Percentiles rank a stretch among this genome's conserved stretches.
These are phyloP conservation scores for Obba rivulosa DNA, from an alignment of 768 basidiomycete species.

Conservation along the genomic window DNA sequence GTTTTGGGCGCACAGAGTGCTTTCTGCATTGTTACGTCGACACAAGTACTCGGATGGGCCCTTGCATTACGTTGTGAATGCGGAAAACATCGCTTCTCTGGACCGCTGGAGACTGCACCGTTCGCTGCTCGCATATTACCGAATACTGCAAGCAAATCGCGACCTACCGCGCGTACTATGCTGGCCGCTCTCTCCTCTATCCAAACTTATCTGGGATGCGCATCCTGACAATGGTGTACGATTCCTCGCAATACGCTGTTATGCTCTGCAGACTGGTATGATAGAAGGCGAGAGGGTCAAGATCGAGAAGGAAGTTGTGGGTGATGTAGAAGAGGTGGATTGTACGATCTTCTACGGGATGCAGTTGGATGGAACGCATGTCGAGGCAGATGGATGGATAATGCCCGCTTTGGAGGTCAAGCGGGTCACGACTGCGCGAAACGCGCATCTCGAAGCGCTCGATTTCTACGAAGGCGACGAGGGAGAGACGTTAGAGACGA, in stretches of 20 bases:
- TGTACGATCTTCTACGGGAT: conserved; percentile 56
- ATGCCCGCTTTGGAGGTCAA: conserved; percentile 65
- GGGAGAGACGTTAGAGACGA: conserved; percentile 24
- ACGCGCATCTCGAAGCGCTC: conserved; percentile 33
- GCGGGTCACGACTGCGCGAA: conserved; percentile 49
- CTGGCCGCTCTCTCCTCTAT: conserved; percentile 52
- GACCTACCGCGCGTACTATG: conserved; percentile 53
- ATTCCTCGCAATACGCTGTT: conserved; percentile 72
- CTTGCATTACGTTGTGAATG: conserved; percentile 35
- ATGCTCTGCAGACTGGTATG: conserved; percentile 73
- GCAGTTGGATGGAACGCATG: conserved; percentile 39
- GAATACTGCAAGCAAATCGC: conserved; percentile 71
- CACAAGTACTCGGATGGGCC: conserved; percentile 47
- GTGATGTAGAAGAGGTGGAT: conserved; percentile 53
- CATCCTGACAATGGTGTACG: conserved; percentile 61
- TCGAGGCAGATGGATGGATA: conserved; percentile 73
- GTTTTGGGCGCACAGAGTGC: conserved; percentile 39
- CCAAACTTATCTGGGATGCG: conserved; percentile 38
- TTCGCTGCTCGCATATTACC: conserved; percentile 74
- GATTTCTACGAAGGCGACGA: conserved; percentile 44
- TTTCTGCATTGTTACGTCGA: conserved; percentile 45
- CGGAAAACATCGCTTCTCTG: conserved; percentile 24
- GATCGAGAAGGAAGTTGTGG: conserved; percentile 57
- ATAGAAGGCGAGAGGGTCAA: conserved; percentile 68
- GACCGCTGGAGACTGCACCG: conserved; percentile 53